Conservation (phyloP, 1,139 yeast species). For the Scheffersomyces illinoinensis region DNA sequence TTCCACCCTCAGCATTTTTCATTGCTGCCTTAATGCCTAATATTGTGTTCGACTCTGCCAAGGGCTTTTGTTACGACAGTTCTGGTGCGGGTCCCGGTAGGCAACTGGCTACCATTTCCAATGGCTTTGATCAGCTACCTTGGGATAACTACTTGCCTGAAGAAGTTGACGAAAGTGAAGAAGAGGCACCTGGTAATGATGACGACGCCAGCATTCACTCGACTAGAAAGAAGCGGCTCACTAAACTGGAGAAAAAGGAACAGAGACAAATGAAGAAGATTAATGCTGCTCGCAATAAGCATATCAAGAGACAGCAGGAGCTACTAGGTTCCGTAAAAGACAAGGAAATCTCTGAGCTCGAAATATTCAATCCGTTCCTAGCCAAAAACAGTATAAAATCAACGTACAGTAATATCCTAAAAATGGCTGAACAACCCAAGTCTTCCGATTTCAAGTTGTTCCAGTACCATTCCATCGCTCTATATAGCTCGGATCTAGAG, state of each 20-base stretch:
- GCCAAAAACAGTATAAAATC: slow-evolving; percentile 24
- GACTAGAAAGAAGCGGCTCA: slow-evolving; percentile 15
- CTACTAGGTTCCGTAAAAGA: slow-evolving; percentile 2
- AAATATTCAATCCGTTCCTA: slow-evolving; percentile 20
- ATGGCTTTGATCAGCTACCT: slow-evolving; percentile 35
- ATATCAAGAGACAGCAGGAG: slow-evolving; percentile 19
- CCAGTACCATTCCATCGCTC: slow-evolving; percentile 42
- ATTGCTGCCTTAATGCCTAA: not conserved
- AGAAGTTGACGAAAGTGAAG: slow-evolving; percentile 6
- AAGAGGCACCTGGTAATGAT: not conserved
- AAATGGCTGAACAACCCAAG: slow-evolving; percentile 5
- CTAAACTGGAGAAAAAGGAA: slow-evolving; percentile 32
- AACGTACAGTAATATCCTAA: slow-evolving; percentile 15
- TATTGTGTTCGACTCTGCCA: slow-evolving; percentile 9
- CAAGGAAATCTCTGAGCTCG: not conserved
- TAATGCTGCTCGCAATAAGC: slow-evolving; percentile 22
- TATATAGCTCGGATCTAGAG: slow-evolving; percentile 39
- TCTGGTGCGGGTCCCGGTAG: not conserved
- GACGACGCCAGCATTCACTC: slow-evolving; percentile 3
- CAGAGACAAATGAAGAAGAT: slow-evolving; percentile 31
- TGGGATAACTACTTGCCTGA: slow-evolving; percentile 20
- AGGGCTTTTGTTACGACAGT: slow-evolving; percentile 15
- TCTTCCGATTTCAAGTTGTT: slow-evolving; percentile 28
- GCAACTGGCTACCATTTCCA: slow-evolving; percentile 9
- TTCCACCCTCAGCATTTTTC: not conserved